These are phyloP conservation scores for Beauveria varroae DNA, from an alignment of 2,329 filamentous ascomycete genomes.

Conservation along the genomic window DNA sequence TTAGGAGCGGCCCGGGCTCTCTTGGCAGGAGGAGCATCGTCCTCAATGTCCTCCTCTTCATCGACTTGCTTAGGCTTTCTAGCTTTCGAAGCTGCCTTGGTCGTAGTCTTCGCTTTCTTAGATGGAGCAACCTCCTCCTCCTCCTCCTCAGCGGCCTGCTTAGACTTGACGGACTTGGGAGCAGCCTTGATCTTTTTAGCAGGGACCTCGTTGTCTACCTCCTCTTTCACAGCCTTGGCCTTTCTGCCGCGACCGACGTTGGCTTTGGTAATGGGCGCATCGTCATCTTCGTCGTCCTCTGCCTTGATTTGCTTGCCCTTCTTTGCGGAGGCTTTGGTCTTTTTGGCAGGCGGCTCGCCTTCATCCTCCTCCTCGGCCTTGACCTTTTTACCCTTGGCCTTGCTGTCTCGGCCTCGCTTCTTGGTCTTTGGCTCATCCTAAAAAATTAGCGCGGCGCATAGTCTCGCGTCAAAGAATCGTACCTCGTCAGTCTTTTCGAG, in stretches of 20 bases:
- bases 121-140: not conserved
- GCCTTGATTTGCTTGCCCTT: constrained; percentile 19
- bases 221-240: constrained; percentile 11
- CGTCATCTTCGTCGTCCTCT: constrained; percentile 15
- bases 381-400: not conserved
- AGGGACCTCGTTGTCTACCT: constrained; percentile 15
- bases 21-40: not conserved
- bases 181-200: constrained; percentile 13
- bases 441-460: not conserved
- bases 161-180: not conserved
- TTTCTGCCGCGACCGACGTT: constrained; percentile 15
- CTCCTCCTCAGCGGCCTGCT: not conserved
- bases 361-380: constrained; percentile 27
- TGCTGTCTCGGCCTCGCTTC: constrained; percentile 24
- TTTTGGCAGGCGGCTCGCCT: constrained; percentile 20
- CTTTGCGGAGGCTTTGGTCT: constrained; percentile 26
- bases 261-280: constrained; percentile 14
- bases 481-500: constrained; percentile 7
- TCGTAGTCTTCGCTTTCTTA: not conserved
- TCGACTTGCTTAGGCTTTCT: not conserved
- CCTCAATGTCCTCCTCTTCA: not conserved
- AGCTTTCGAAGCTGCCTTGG: not conserved
- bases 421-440: constrained; percentile 18
- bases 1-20: not conserved
- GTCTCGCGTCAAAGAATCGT: not conserved